These are phyloP conservation scores for Pestalotiopsis sp. DNA, from an alignment of 2,329 filamentous ascomycete genomes.

Conservation along the genomic window DNA sequence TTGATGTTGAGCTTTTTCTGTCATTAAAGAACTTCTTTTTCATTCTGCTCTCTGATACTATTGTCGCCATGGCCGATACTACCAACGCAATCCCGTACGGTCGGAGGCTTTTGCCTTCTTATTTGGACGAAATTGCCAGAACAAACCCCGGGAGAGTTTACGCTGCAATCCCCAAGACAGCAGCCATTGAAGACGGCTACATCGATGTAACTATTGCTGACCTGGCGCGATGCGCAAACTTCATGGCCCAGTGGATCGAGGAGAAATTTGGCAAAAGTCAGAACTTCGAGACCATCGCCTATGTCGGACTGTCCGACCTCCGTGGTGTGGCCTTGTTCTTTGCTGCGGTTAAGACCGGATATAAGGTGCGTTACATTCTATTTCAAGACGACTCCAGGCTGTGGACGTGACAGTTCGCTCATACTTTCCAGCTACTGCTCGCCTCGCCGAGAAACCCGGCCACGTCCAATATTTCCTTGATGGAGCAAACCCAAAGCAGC, in stretches of 20 bases:
- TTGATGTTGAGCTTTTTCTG: too few relatives aligned
- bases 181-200: conserved; percentile 22
- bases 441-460: conserved; percentile 26
- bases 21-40: too few relatives aligned
- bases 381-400: neutral
- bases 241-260: conserved; percentile 32
- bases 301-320: conserved; percentile 32
- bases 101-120: conserved; percentile 20
- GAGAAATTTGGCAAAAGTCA: conserved; percentile 22
- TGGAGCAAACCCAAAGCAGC: conserved; percentile 20
- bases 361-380: conserved; percentile 26
- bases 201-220: conserved; percentile 24
- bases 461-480: conserved; percentile 20
- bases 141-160: conserved; percentile 20
- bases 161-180: conserved; percentile 23
- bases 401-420: neutral
- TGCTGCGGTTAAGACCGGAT: conserved; percentile 40
- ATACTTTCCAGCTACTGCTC: conserved; percentile 20
- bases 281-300: conserved; percentile 31
- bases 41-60: neutral
- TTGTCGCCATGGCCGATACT: neutral
- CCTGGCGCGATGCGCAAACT: conserved; percentile 27
- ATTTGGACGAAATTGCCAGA: conserved; percentile 20
- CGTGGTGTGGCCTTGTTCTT: conserved; percentile 34
- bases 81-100: conserved; percentile 16